Evolutionary conservation across 78 protist genomes (phyloP).

Genomic region (Dictyostelium firmibasis): DNA sequence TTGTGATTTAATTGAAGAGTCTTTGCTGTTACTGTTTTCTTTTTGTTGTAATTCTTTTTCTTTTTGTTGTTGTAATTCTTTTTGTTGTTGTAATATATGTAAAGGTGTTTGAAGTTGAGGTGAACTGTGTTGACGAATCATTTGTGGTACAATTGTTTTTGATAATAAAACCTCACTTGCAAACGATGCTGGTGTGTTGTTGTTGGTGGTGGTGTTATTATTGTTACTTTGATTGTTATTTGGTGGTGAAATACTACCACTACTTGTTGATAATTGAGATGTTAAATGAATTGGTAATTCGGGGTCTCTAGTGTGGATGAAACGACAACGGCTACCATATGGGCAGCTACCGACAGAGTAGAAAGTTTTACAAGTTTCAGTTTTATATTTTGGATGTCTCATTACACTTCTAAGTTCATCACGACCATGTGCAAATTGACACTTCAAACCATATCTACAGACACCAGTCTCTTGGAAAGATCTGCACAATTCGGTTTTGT

Average conservation of each 20-base stretch:
- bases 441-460: constrained; percentile 90
- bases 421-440: constrained; percentile 94
- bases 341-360: constrained; percentile 84
- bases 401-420: constrained; percentile 81
- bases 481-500: constrained; percentile 93
- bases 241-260: constrained; percentile 16
- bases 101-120: constrained; percentile 7
- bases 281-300: not conserved
- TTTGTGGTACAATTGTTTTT: constrained; percentile 5
- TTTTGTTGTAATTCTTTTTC: not conserved
- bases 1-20: not conserved
- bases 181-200: not conserved
- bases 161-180: not conserved
- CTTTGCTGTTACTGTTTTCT: not conserved
- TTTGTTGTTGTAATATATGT: not conserved
- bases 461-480: constrained; percentile 83
- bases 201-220: not conserved
- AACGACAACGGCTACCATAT: constrained; percentile 88
- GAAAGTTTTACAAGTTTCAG: constrained; percentile 89
- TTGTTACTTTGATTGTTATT: no score
- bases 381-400: constrained; percentile 91
- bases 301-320: constrained; percentile 64
- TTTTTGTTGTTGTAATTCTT: constrained; percentile 16
- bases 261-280: not conserved
- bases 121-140: constrained; percentile 33